Conservation (phyloP, 495 filamentous ascomycete genomes). For the Aspergillus cristatus region DNA sequence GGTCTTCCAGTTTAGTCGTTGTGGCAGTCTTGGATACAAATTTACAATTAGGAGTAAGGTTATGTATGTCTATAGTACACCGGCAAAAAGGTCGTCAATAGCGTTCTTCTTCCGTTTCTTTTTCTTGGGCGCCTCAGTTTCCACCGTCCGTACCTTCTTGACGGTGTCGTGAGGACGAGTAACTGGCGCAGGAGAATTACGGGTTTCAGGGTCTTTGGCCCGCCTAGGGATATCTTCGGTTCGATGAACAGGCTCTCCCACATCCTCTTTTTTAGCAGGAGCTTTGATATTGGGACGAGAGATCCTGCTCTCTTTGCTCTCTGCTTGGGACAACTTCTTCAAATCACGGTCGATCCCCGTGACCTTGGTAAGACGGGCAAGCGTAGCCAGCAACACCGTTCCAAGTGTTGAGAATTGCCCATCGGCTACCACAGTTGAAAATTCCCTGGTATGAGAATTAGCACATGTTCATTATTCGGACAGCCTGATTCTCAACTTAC, state of each 20-base stretch:
- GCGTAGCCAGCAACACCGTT: conserved; percentile 56
- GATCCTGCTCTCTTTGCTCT: not conserved
- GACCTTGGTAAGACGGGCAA: conserved; percentile 49
- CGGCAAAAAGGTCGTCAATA: conserved; percentile 55
- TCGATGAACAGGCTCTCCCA: conserved; percentile 25
- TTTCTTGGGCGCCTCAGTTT: conserved; percentile 22
- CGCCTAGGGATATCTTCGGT: not conserved
- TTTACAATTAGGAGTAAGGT: not conserved
- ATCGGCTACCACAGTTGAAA: conserved; percentile 61
- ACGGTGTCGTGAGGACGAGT: not conserved
- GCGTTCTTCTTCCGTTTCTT: conserved; percentile 45
- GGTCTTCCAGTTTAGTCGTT: too few relatives aligned
- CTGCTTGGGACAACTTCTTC: conserved; percentile 3
- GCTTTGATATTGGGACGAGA: not conserved
- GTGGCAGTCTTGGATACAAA: too few relatives aligned
- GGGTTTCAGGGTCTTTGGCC: not conserved
- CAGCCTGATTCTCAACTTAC: conserved; percentile 26
- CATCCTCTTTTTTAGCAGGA: conserved; percentile 15
- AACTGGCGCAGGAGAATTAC: not conserved
- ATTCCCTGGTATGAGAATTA: too few relatives aligned
- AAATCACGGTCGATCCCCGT: conserved; percentile 24
- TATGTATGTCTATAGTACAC: conserved; percentile 30
- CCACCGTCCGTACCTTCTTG: conserved; percentile 5
- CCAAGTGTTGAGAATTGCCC: conserved; percentile 71
- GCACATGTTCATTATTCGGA: too few relatives aligned